Evolutionary conservation across 1,139 yeast genomes (phyloP), one percentile per base, ranked within the genome.

Genomic region (Hyphopichia buzzinii): DNA sequence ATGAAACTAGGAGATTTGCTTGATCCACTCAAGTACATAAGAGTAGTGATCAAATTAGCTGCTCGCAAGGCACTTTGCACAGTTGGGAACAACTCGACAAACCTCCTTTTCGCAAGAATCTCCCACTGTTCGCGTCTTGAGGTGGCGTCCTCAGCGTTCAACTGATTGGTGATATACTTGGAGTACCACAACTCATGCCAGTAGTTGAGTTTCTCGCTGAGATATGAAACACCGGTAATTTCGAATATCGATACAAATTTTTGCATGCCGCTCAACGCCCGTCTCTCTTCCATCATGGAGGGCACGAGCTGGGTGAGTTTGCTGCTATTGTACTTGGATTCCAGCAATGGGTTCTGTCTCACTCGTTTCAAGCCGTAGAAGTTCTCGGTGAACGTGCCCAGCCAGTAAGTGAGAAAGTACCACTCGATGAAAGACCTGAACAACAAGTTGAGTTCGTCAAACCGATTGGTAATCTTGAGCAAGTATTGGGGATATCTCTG

Each of bases 311-410:
- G 72, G 3, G 72, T 58, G 29, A 71, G 49, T 36, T 62, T 68
- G 14, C 61, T 47, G 34, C 61, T 52, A 37, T 64, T 63, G 38
- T 58, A 64, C 29, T 54, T 56, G 8, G 37, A 29, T 25, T 53
- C 48, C 10, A 70, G 53, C 29, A 72, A 58, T 3, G 73, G 68
- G 1, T 74, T 64, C 26, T 59, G 62, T 37, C 63, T 63, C 15
- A 79, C 79, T 36, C 95, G 64, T 55, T 89, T 88, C 47, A 92
- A 62, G 2, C 97, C 97, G 54, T 92, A 90, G 55, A 90, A 92
- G 55, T 86, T 86, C 56, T 90, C 97, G 0, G 96, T 87, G 49
- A 92, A 88, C 2, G 94, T 79, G 0, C 95, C 81, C 50, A 86
- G 90, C 88, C 95, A 86, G 38, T 73, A 71, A 37, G 67, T 74